Evolutionary conservation across 345 rosid genomes (phyloP), one percentile per base, ranked within the genome.

Genomic region (Gossypium herbaceum): DNA sequence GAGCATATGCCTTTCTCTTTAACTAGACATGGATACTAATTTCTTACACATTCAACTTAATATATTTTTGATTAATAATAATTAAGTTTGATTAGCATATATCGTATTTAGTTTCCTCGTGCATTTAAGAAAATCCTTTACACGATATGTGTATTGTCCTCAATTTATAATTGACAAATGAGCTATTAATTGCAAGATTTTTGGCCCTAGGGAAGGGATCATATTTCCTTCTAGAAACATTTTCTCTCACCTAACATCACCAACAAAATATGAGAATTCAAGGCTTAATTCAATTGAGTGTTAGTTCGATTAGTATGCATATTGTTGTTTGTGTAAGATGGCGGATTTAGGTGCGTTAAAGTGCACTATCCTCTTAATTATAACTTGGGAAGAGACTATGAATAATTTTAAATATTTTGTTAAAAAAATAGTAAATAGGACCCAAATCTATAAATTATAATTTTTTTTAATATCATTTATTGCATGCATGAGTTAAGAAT

Each of bases 321-420:
- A 34, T 34, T 34, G 41, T 34, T 5, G 1, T 5, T 5, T 0
- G 1, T 34, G 0, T 0, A 34, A 0, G 7, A 34, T 4, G 41
- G 1, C 1, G 7, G 0, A 5, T 34, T 34, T 34, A 5, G 0
- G 41, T 34, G 1, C 7, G 41, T 5, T 34, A 5, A 34, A 34
- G 1, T 0, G 1, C 7, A 5, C 0, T 0, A 34, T 34, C 7
- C 7, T 34, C 0, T 34, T 34, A 34, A 4, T 34, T 34, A 34
- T 34, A 5, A 1, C 1, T 34, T 6, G 1, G 0, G 0, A 0
- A 4, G 0, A 5, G 41, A 0, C 0, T 5, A 34, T 5, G 0
- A 5, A 34, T 34, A 5, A 5, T 34, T 34, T 5, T 34, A 5
- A 34, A 34, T 0, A 34, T 34, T 34, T 4, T 5, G 1, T 34